Evolutionary conservation across 1,284 basidiomycete species (phyloP).

Genomic region (Ceratobasidium sp.): DNA sequence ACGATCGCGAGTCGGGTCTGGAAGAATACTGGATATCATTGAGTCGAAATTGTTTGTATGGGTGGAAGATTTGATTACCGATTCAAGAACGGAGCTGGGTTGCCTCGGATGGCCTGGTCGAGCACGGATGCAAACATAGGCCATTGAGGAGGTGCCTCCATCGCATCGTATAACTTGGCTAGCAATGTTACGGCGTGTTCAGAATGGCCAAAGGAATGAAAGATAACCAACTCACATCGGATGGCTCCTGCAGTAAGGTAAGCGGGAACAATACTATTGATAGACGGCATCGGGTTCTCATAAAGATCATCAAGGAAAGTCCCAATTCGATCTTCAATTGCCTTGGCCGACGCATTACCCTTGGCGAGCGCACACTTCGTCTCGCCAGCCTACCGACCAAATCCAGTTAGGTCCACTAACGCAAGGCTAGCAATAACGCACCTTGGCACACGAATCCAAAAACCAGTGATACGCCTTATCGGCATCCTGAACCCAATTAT

Average conservation of each 20-base stretch:
- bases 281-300: conserved; percentile 20
- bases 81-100: conserved; percentile 31
- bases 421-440: background rate
- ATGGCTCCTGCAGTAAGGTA: conserved; percentile 35
- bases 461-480: conserved; percentile 44
- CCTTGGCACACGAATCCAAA: conserved; percentile 42
- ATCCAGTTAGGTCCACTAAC: background rate
- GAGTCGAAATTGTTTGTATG: background rate
- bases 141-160: conserved; percentile 29
- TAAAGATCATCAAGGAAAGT: conserved; percentile 54
- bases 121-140: conserved; percentile 13
- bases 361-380: conserved; percentile 28
- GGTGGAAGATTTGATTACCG: background rate
- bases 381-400: conserved; percentile 17
- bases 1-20: conserved; percentile 27
- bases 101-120: conserved; percentile 14
- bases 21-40: conserved; percentile 10
- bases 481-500: conserved; percentile 36
- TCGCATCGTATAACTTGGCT: conserved; percentile 40
- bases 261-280: conserved; percentile 52
- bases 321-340: conserved; percentile 56
- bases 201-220: background rate
- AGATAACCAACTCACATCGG: conserved; percentile 29
- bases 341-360: conserved; percentile 42
- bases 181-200: background rate